Evolutionary conservation across 768 basidiomycete species (phyloP).

Genomic region (Termitomyces sp.): DNA sequence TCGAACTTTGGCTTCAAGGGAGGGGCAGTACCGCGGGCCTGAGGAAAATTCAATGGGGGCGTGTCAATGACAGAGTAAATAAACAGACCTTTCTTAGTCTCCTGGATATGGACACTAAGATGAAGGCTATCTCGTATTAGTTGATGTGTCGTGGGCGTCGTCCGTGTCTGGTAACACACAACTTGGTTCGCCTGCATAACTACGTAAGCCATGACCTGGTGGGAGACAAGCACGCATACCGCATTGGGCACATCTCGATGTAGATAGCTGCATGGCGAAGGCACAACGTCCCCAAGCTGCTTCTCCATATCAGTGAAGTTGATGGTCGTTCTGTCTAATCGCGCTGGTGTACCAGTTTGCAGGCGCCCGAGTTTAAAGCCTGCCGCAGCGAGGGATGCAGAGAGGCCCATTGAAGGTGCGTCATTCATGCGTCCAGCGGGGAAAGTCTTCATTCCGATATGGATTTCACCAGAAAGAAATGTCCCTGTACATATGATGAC

Average conservation of each 20-base stretch:
- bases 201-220: neutral
- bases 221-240: conserved; percentile 35
- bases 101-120: conserved; percentile 81
- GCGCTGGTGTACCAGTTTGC: conserved; percentile 85
- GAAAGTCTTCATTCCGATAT: conserved; percentile 76
- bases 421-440: conserved; percentile 80
- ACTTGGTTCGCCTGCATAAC: conserved; percentile 65
- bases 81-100: conserved; percentile 74
- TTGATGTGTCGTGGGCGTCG: conserved; percentile 70
- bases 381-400: conserved; percentile 67
- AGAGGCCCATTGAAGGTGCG: conserved; percentile 70
- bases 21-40: conserved; percentile 93
- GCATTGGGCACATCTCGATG: conserved; percentile 68
- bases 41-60: neutral
- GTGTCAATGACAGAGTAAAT: neutral
- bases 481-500: conserved; percentile 92
- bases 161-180: conserved; percentile 68
- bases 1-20: conserved; percentile 82
- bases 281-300: conserved; percentile 67
- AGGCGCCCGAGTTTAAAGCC: conserved; percentile 83
- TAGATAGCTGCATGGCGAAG: conserved; percentile 76
- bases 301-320: conserved; percentile 57
- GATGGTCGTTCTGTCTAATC: conserved; percentile 70
- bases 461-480: conserved; percentile 88
- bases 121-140: conserved; percentile 77